Base-by-base conservation (phyloP, 2,329 filamentous ascomycete genomes). In the Fusarium nurragi region DNA sequence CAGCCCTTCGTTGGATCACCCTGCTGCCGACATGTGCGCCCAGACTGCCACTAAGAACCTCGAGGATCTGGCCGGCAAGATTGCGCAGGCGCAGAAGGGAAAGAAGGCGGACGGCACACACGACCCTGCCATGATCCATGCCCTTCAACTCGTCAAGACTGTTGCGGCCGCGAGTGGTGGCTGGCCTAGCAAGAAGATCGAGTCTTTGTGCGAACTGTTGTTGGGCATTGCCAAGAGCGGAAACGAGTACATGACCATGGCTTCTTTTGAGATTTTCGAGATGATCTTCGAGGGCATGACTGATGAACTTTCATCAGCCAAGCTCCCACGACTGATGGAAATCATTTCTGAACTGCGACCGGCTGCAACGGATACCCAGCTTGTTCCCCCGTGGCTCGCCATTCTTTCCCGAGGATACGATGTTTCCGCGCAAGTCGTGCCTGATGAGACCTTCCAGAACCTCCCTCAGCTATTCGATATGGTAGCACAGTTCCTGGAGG, bases 101-200 rank as follows among this genome's bases (percentile, higher is more conserved):
- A 77, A 78, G 67, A 90, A 90, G 74, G 88, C 88, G 13, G 82
- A 84, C 16, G 80, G 86, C 11, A 82, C 84, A 52, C 87, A 93
- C 72, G 93, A 97, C 63, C 94, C 95, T 4, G 88, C 88, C 26
- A 83, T 98, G 47, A 97, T 98, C 67, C 95, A 98, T 75, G 90
- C 94, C 4, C 81, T 99, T 63, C 94, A 99, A 73, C 82, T 99
- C 53, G 90, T 97, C 66, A 97, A 97, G 83, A 91, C 92, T 0
- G 87, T 99, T 60, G 93, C 95, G 1, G 84, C 86, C 4, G 93
- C 92, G 6, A 94, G 93, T 57, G 92, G 93, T 37, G 95, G 95
- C 47, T 99, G 95, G 95, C 95, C 95, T 1, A 97, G 91, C 80
- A 93, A 91, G 81, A 97, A 97, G 79, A 97, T 97, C 52, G 95